These are phyloP conservation scores for Medicago lupulina DNA, from an alignment of 306 rosid genomes.

Conservation along the genomic window DNA sequence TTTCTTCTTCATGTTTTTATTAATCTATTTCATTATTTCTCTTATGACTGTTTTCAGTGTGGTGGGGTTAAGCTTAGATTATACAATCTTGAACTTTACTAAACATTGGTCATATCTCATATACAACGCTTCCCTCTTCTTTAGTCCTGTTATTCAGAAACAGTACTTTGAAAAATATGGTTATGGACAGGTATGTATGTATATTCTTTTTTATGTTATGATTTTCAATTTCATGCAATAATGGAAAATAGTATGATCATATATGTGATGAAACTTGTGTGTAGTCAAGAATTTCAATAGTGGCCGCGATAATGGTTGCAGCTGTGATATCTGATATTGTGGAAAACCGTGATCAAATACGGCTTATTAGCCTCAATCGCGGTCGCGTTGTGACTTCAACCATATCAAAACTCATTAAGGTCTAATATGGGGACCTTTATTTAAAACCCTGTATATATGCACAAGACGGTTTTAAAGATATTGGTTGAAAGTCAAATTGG, in stretches of 20 bases:
- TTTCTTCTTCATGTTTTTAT: neutral
- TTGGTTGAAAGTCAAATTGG: too few species aligned
- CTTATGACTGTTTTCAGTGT: constrained; percentile 53
- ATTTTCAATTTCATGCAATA: neutral
- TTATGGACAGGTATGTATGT: constrained; percentile 64
- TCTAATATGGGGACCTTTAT: too few species aligned
- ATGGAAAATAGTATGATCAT: neutral
- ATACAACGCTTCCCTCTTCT: constrained; percentile 82
- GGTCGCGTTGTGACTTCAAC: neutral
- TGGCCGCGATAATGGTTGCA: neutral
- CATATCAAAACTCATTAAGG: too few species aligned
- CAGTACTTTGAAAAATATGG: constrained; percentile 79
- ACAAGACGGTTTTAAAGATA: too few species aligned
- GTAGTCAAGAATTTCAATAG: too few species aligned
- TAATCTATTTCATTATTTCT: neutral
- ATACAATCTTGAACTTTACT: constrained; percentile 64
- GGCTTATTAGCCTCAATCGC: neutral
- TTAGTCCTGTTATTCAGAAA: constrained; percentile 69
- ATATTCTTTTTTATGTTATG: neutral
- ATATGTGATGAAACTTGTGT: neutral
- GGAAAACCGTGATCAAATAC: neutral
- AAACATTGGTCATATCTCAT: constrained; percentile 79
- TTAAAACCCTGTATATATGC: too few species aligned
- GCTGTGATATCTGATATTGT: neutral
- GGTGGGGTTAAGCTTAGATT: constrained; percentile 86